Base-by-base conservation (phyloP, 2,329 filamentous ascomycete genomes). In the Diaporthe sp. region DNA sequence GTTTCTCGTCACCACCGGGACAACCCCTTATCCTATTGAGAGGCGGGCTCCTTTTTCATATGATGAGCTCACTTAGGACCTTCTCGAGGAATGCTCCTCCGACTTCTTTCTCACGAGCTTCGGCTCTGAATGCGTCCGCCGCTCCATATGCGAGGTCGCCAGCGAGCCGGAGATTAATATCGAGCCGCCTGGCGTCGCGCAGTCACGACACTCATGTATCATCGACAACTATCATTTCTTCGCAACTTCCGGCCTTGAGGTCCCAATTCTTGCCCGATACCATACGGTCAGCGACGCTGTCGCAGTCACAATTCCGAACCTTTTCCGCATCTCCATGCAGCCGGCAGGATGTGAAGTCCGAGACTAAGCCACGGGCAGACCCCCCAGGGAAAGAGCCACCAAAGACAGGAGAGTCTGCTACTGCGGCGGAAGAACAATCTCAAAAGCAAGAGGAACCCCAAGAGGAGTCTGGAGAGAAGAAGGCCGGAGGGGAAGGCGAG, bases 91-190 rank as follows among this genome's bases (percentile, higher is more conserved):
- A 85, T 80, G 82, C 83, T 77, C 81, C 86, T 77, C 82, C 86
- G 76, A 81, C 81, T 78, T 83, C 82, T 77, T 80, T 88, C 56
- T 81, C 83, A 25, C 82, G 86, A 80, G 83, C 83, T 70, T 83
- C 85, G 77, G 80, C 83, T 73, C 82, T 84, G 75, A 74, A 59
- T 51, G 69, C 61, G 47, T 79, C 79, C 69, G 79, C 81, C 63
- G 77, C 80, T 75, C 82, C 84, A 71, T 79, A 83, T 76, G 82
- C 85, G 81, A 86, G 84, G 83, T 85, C 85, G 70, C 86, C 87
- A 72, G 85, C 86, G 30, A 87, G 86, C 77, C 82, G 84, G 79
- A 85, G 87, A 82, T 84, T 89, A 86, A 68, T 83, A 72, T 83
- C 81, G 17, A 79, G 75, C 56, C 66, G 70, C 55, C 73, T 77